Evolutionary conservation across 2,329 filamentous ascomycete genomes (phyloP), one percentile per base, ranked within the genome.

Genomic region (Trichoderma asperellum): DNA sequence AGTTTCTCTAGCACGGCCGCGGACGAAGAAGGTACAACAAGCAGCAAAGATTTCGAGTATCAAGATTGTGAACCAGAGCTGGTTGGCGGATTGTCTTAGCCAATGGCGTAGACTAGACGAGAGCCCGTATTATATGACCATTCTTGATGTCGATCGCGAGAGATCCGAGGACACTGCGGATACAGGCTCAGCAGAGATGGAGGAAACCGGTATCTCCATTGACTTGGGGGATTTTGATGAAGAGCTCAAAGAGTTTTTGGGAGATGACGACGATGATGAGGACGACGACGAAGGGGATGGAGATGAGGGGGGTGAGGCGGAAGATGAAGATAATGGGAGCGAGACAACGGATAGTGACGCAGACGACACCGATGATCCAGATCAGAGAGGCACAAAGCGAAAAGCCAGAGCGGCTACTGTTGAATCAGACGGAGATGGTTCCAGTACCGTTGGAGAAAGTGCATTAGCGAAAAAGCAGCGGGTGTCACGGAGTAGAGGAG

Each of bases 11-110:
- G 85, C 87, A 18, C 85, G 91, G 29, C 91, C 91, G 37, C 89
- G 94, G 27, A 98, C 96, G 0, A 91, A 93, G 65, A 99, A 99
- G 81, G 93, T 98, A 55, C 91, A 92, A 59, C 91, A 94, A 79
- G 96, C 96, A 0, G 90, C 92, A 16, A 89, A 90, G 72, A 91
- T 93, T 68, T 85, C 91, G 0, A 88, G 89, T 63, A 92, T 98
- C 79, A 94, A 94, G 78, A 97, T 99, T 70, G 96, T 99, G 59
- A 94, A 91, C 74, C 92, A 94, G 65, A 89, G 93, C 75, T 99
- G 96, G 96, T 88, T 99, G 35, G 86, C 90, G 37, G 91, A 94
- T 73, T 96, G 91, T 68, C 88, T 98, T 72, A 91, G 89, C 32
- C 91, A 91, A 77, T 99, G 96, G 96, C 85, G 87, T 72, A 90